phyloP scores from a whole-genome alignment of 495 filamentous ascomycete genomes.

The Trichoderma reesei region DNA sequence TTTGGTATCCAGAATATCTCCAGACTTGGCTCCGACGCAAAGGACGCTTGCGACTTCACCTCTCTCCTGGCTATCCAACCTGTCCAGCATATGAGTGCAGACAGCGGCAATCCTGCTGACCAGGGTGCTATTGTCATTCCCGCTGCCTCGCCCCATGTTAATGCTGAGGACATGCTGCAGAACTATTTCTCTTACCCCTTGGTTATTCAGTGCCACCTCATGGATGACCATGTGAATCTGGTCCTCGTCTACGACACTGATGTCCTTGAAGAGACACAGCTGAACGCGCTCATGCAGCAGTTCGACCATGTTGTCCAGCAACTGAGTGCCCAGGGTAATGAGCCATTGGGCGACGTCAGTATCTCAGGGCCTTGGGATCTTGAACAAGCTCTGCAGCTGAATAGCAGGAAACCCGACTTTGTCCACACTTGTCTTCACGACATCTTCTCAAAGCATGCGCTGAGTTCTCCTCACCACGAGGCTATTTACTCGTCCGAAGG shows the following conservation, averaged over 20 bases:
- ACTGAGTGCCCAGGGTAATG: background rate
- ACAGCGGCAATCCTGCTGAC: background rate
- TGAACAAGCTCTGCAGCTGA: background rate
- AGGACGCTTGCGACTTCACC: slow-evolving; percentile 29
- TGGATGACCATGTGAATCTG: slow-evolving; percentile 10
- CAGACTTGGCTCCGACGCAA: slow-evolving; percentile 20
- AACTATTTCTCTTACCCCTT: slow-evolving; percentile 17
- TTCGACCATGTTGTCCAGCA: slow-evolving; percentile 14
- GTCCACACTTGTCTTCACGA: background rate
- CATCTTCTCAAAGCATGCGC: background rate
- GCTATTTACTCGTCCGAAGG: slow-evolving; percentile 1
- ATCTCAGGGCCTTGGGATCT: slow-evolving; percentile 5
- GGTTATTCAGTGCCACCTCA: slow-evolving; percentile 15
- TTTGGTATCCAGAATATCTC: slow-evolving; percentile 35
- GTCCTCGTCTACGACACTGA: slow-evolving; percentile 14
- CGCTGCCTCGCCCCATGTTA: slow-evolving; percentile 12
- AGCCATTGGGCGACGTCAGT: background rate
- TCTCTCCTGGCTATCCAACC: slow-evolving; percentile 32
- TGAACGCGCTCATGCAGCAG: slow-evolving; percentile 17
- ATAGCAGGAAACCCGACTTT: background rate
- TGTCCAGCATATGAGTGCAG: background rate
- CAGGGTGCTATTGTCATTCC: slow-evolving; percentile 14
- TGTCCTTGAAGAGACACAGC: slow-evolving; percentile 13
- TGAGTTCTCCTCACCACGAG: background rate
- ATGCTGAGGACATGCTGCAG: background rate